Evolutionary conservation across 768 basidiomycete species (phyloP), one percentile per base, ranked within the genome.

Genomic region (Boletus insuetus): DNA sequence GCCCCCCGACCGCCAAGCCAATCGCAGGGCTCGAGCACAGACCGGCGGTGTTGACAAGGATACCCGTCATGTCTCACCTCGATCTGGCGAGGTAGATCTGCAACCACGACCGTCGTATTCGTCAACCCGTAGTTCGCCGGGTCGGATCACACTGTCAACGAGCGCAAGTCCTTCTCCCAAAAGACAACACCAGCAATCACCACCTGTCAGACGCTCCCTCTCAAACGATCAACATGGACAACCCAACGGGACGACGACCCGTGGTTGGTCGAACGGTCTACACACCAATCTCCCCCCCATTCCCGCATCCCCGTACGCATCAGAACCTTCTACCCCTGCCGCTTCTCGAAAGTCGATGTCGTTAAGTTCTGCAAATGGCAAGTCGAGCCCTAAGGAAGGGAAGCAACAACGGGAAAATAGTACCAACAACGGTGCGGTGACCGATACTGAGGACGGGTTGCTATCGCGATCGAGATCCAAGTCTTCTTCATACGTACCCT

Each of bases 291-390:
- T 87, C 35, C 78, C 84, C 29, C 82, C 85, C 24, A 86, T 87
- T 49, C 85, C 85, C 49, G 82, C 82, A 41, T 91, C 89, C 43
- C 86, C 85, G 1, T 84, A 84, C 61, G 66, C 74, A 13, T 84
- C 85, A 31, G 87, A 89, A 46, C 78, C 74, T 40, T 83, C 87
- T 42, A 69, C 75, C 17, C 80, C 85, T 46, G 77, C 82, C 11
- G 76, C 82, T 14, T 83, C 85, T 37, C 76, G 75, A 40, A 78
- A 78, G 66, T 77, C 78, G 39, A 57, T 63, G n/a, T 62, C 70
- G 22, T 60, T 69, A 6, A 58, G 64, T 49, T 64, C 75, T 52
- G 50, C 67, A 51, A 73, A 73, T 61, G 72, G 73, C 57, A 70
- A 67, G 51, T 59, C 65, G 20, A 69, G 51, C 17, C 52, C 68